Evolutionary conservation across 176 grass and related monocot genomes (phyloP).

Genomic region (Themeda triandra): DNA sequence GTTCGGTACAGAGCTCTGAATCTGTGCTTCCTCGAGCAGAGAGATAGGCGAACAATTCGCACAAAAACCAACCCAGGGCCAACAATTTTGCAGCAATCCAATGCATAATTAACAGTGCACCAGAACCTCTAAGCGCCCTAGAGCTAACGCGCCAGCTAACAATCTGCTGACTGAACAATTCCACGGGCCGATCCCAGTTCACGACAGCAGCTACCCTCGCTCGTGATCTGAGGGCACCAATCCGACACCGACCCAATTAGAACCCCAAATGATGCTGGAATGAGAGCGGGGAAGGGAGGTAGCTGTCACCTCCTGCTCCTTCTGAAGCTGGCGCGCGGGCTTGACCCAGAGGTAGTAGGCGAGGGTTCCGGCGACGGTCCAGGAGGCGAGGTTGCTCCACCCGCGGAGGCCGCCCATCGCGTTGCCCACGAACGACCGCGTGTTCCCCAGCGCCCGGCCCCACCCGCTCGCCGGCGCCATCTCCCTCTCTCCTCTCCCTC

Average conservation of each 20-base stretch:
- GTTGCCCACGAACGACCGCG: conserved; percentile 86
- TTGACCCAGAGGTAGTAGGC: conserved; percentile 99
- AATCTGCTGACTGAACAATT: background rate
- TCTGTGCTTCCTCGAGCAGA: background rate
- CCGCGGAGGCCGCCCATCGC: conserved; percentile 82
- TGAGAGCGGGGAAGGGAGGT: too few relatives aligned
- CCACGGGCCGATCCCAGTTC: background rate
- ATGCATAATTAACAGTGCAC: too few relatives aligned
- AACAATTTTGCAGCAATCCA: too few relatives aligned
- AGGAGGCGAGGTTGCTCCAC: conserved; percentile 83
- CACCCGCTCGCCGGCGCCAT: conserved; percentile 50
- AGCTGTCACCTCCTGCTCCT: conserved; percentile 68
- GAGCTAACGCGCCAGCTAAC: background rate
- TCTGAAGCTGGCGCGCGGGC: conserved; percentile 67
- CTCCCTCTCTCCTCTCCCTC: background rate
- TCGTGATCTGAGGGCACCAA: background rate
- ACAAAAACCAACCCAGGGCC: background rate
- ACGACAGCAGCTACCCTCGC: background rate
- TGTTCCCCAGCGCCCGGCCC: conserved; percentile 53
- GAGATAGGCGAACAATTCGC: background rate
- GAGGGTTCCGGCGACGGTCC: conserved; percentile 82
- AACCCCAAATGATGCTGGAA: background rate
- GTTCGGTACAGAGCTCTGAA: background rate
- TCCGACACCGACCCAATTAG: background rate
- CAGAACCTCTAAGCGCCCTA: too few relatives aligned